Conservation (phyloP, 2,329 filamentous ascomycete genomes). For the Amesomyces nigricolor region DNA sequence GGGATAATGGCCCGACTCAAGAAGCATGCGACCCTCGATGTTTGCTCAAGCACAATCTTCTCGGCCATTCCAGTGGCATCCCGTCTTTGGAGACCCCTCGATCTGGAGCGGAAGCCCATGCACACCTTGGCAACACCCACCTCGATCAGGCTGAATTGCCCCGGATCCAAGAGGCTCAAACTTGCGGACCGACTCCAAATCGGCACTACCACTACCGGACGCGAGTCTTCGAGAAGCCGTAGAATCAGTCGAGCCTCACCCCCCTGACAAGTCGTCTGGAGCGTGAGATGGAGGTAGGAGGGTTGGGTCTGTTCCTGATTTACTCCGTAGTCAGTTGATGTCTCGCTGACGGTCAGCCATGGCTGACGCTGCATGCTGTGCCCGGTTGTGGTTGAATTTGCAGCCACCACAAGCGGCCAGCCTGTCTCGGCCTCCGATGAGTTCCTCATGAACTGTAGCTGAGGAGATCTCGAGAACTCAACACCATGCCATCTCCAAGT, state of each 20-base stretch:
- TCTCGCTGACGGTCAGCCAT: too few species aligned
- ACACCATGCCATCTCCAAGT: too few species aligned
- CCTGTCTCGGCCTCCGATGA: too few species aligned
- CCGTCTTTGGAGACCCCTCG: constrained; percentile 7
- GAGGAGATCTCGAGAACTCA: too few species aligned
- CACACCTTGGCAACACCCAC: constrained; percentile 6
- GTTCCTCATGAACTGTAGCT: too few species aligned
- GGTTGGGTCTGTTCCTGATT: too few species aligned
- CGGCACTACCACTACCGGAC: constrained; percentile 3
- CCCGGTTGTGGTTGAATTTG: too few species aligned
- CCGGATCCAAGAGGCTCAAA: constrained; percentile 11
- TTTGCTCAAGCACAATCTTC: constrained; percentile 7
- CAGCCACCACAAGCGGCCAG: too few species aligned
- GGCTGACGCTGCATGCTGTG: too few species aligned
- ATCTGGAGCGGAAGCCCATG: constrained; percentile 16
- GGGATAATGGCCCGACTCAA: too few species aligned
- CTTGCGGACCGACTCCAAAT: constrained; percentile 14
- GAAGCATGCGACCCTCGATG: constrained; percentile 11
- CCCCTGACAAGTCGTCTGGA: background rate
- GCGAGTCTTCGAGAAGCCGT: constrained; percentile 11
- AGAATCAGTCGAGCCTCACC: background rate
- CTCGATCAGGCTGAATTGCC: constrained; percentile 25
- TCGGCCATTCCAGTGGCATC: constrained; percentile 9
- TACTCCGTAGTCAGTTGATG: too few species aligned
- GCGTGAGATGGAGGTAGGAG: background rate